Base-by-base conservation (phyloP, 768 basidiomycete species). In the Russula compacta region DNA sequence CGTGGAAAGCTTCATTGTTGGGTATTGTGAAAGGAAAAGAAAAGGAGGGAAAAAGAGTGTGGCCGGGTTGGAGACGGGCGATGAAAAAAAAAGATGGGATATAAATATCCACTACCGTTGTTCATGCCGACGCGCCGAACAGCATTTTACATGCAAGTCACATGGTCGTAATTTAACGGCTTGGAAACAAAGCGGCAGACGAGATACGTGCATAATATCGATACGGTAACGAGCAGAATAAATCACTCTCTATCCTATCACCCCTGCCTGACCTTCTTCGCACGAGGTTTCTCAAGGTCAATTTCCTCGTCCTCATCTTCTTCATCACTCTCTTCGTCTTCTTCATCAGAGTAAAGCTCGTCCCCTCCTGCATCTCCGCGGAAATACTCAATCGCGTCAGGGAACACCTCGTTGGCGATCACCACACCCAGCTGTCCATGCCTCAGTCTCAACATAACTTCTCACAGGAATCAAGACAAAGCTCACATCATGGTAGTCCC, bases 321-420 rank as follows among this genome's bases (percentile, higher is more conserved):
- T 36, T 87, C 85, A 3, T 89, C 86, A 7, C 86, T 84, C 12
- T 86, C 84, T 8, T 82, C 80, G 35, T 81, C 81, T 47, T 85
- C 83, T 14, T 85, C 85, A 38, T 86, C 85, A 43, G 79, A 81
- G 70, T 87, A 85, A 44, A 79, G 62, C 21, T 85, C 83, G 19
- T 83, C 83, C 6, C 77, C 80, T 7, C 79, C 79, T 19, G 76
- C 76, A 59, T 82, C 79, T 33, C 89, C 90, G 53, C 86, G 75
- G 81, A 92, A 93, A 68, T 84, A 89, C 55, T 92, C 86, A 64
- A 90, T 86, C 6, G 86, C 88, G 59, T 89, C 85, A 0, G 85
- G 80, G 79, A 89, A 93, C 12, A 92, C 76, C 60, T 92, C 90
- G 64, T 83, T 85, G 48, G 83, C 86, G 63, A 93, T 85, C 19